Percentiles rank a stretch among this genome's conserved stretches.
phyloP scores from a whole-genome alignment of 768 basidiomycete genomes.

The Lanmaoa pseudosensibilis region DNA sequence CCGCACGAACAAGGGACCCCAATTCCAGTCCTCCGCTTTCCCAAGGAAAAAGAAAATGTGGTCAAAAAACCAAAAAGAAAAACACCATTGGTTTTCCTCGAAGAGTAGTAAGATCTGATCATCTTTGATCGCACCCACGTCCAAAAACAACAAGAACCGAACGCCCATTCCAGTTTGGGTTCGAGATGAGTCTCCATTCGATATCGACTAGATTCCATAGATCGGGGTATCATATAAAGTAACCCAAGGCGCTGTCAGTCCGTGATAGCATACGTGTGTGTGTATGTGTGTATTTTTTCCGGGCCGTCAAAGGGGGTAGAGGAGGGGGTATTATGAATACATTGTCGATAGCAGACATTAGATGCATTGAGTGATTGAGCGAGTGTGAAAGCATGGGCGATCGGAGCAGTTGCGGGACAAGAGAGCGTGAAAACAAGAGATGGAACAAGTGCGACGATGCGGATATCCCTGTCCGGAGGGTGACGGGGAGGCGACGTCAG shows the following conservation, averaged over 20 bases:
- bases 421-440: conserved; percentile 4
- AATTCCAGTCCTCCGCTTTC: background rate
- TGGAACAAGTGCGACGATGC: background rate
- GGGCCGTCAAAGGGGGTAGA: background rate
- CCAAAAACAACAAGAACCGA: background rate
- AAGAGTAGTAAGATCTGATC: too few species aligned
- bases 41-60: too few species aligned
- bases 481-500: background rate
- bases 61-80: too few species aligned
- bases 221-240: background rate
- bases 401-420: conserved; percentile 10
- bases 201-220: background rate
- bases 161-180: background rate
- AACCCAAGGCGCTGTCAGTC: background rate
- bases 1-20: background rate
- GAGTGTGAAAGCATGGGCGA: conserved; percentile 11
- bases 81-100: background rate
- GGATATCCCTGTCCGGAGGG: background rate
- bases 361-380: conserved; percentile 17
- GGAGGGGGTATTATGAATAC: conserved; percentile 20
- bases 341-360: conserved; percentile 20
- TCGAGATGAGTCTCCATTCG: background rate
- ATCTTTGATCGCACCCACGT: too few species aligned
- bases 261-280: conserved; percentile 10
- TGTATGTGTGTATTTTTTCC: conserved; percentile 12